Evolutionary conservation across 257 asterid genomes (phyloP), one percentile per base, ranked within the genome.

Genomic region (Solanum piurae): DNA sequence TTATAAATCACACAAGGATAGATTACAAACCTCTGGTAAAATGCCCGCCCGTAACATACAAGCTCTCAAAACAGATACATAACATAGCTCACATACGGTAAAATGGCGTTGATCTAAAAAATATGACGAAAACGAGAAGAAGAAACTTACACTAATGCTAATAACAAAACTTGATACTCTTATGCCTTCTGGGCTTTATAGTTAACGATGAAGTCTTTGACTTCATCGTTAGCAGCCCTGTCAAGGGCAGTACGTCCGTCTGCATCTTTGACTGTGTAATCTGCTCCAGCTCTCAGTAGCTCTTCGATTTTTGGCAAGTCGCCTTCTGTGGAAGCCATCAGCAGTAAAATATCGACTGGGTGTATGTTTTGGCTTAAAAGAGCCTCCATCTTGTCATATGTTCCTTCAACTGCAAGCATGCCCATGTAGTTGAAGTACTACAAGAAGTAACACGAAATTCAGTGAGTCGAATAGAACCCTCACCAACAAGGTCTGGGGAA

Each of bases 351-450:
- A 84, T 97, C 98, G 2, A 97, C 98, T 0, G 98, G 99, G 76
- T 97, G 99, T 83, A 97, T 97, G 37, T 97, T 93, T 91, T 94
- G 96, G 83, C 92, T 90, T 93, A 97, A 49, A 29, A 97, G 95
- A 77, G 95, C 98, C 88, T 97, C 96, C 99, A 97, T 95, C 90
- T 95, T 95, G 60, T 95, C 98, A 37, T 95, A 95, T 3, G 98
- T 21, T 25, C 99, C 98, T 92, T 97, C 99, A 86, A 95, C 99
- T n/a, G 98, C 99, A 46, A 95, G 93, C 98, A 97, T 95, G n/a
- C 99, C 99, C 99, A 95, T 95, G 89, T 95, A 97, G 87, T 97
- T 95, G 95, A 95, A 97, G 91, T 97, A 97, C 99, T 95, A 93
- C 85, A 40, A 12, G 62, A 36, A 64, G 16, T 40, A 76, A 36